Base-by-base conservation (phyloP, 805 yeast genomes). In the Wickerhamiella spandovensis region DNA sequence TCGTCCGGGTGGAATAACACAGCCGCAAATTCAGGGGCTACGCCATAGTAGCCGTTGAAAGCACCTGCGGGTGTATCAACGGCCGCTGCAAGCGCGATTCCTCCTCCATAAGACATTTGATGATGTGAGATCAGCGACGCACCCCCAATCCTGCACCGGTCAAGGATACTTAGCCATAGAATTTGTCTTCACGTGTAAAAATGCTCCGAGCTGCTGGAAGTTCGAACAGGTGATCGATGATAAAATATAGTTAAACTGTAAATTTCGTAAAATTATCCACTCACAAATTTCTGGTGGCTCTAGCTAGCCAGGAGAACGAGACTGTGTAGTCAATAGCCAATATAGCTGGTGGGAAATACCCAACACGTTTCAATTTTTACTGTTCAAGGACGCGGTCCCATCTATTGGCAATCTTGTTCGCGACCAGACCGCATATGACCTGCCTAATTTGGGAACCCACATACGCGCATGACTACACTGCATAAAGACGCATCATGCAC, bases 1-100 rank as follows among this genome's bases (percentile, higher is more conserved):
- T 82, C 92, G 12, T 67, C 63, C 6, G 88, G 82, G 56, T 83
- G 81, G 61, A 88, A 90, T 21, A 85, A 68, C 18, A 90, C 84
- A 60, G 83, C 82, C 0, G 97, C 88, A 61, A 85, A 87, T 62
- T 88, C 95, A 3, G 63, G 63, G 2, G 59, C 57, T 2, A 54
- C 55, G 15, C 63, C 63, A 5, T 50, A 6, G 46, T 58, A 59
- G n/a, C 23, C 23, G 17, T 7, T 17, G 18, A 15, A 15, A 5
- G 39, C 17, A 10, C 20, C 39, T 15, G 39, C 20, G 18, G 39
- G 20, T 4, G 20, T 28, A 12, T 28, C 32, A 4, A 28, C 32
- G 32, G 39, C 20, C 3, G 39, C 20, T 4, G 39, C 39, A 15
- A 35, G 39, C 6, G 20, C 39, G 17, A 35, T 35, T 15, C 39